Percentiles rank a stretch among this genome's conserved stretches.
Evolutionary conservation across 2,329 filamentous ascomycete species (phyloP).

Genomic region (Metarhizium anisopliae): DNA sequence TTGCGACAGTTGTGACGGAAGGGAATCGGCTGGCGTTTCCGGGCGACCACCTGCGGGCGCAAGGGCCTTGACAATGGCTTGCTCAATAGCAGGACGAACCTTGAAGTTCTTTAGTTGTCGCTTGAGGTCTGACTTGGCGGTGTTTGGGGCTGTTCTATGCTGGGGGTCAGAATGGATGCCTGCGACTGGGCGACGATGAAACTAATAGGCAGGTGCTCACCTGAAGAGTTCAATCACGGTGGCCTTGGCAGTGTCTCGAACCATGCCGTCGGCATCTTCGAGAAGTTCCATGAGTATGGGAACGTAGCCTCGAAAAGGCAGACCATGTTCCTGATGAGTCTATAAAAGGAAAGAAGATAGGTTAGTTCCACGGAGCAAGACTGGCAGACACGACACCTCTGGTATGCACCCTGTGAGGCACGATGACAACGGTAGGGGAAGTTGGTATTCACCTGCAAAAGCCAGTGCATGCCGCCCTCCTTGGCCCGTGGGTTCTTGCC

Average conservation of each 20-base stretch:
- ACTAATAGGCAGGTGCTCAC: constrained; percentile 31
- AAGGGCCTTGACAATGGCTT: constrained; percentile 69
- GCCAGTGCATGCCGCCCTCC: constrained; percentile 77
- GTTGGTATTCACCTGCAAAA: constrained; percentile 52
- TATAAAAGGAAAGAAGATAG: constrained; percentile 21
- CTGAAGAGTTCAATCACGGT: constrained; percentile 82
- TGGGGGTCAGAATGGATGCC: neutral
- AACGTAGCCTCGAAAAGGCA: constrained; percentile 78
- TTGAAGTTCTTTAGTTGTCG: constrained; percentile 76
- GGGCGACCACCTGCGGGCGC: constrained; percentile 40
- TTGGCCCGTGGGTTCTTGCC: constrained; percentile 79
- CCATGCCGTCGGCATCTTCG: constrained; percentile 82
- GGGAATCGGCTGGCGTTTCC: constrained; percentile 27
- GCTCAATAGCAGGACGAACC: constrained; percentile 77
- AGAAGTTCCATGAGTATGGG: constrained; percentile 75
- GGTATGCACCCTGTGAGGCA: no score
- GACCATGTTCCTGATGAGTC: constrained; percentile 72
- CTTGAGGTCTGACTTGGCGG: constrained; percentile 82
- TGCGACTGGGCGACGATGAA: neutral
- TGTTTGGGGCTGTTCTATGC: constrained; percentile 61
- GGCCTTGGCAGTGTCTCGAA: constrained; percentile 74
- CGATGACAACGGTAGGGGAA: neutral
- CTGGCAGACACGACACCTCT: no score
- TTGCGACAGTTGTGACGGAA: constrained; percentile 8
- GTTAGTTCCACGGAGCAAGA: constrained; percentile 13